A percentile compares a stretch with the other conserved stretches of the same genome.
phyloP scores from a whole-genome alignment of 768 basidiomycete species.

The Nidularia sp. region DNA sequence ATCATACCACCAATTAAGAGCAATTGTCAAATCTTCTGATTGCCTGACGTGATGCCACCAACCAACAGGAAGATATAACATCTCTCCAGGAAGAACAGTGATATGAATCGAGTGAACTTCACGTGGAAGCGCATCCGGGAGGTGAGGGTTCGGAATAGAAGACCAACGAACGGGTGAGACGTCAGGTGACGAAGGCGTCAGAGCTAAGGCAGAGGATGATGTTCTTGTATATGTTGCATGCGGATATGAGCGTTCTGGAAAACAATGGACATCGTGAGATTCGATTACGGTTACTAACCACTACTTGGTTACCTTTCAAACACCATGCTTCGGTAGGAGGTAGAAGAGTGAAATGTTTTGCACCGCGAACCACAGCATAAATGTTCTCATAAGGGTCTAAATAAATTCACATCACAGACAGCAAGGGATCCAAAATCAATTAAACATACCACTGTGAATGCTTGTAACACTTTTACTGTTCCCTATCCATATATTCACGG shows the following conservation, averaged over 20 bases:
- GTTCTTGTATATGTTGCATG: constrained; percentile 62
- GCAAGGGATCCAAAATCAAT: not conserved
- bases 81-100: constrained; percentile 67
- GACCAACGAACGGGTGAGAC: constrained; percentile 72
- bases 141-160: constrained; percentile 59
- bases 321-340: constrained; percentile 90
- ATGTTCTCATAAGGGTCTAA: constrained; percentile 92
- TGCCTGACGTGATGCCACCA: constrained; percentile 95
- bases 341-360: constrained; percentile 81
- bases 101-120: constrained; percentile 65
- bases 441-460: constrained; percentile 71
- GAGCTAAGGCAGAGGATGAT: constrained; percentile 21
- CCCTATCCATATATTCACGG: constrained; percentile 93
- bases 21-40: constrained; percentile 55
- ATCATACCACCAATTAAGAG: constrained; percentile 90
- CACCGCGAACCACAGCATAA: constrained; percentile 80
- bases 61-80: constrained; percentile 84
- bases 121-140: constrained; percentile 37
- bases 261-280: not conserved
- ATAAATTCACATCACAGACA: not conserved
- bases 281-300: too few species aligned
- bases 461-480: constrained; percentile 73
- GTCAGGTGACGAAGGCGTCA: constrained; percentile 23
- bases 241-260: constrained; percentile 55
- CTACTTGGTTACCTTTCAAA: constrained; percentile 72